Evolutionary conservation across 2,329 filamentous ascomycete species (phyloP).

Genomic region (Monilinia aucupariae): DNA sequence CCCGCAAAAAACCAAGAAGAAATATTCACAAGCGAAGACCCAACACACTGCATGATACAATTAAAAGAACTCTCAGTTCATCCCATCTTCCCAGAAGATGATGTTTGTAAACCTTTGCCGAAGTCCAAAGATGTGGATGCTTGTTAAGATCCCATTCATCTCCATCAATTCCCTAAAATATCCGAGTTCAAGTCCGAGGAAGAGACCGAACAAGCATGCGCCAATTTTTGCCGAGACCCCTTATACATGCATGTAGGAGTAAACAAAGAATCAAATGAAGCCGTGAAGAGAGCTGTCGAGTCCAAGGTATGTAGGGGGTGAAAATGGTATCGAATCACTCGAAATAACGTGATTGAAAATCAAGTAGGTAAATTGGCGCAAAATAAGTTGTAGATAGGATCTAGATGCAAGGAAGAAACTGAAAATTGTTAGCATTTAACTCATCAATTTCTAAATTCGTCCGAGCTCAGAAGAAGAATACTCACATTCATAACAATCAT

Average conservation of each 20-base stretch:
- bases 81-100: neutral
- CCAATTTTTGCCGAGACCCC: slow-evolving; percentile 7
- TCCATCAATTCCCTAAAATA: neutral
- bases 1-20: neutral
- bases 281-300: neutral
- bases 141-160: neutral
- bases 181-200: neutral
- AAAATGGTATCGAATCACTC: neutral
- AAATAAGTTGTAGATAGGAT: neutral
- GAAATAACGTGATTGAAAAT: neutral
- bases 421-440: neutral
- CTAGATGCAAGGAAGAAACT: slow-evolving; percentile 45
- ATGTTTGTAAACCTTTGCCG: neutral
- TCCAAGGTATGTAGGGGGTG: neutral
- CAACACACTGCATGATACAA: neutral
- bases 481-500: slow-evolving; percentile 96
- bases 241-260: slow-evolving; percentile 3
- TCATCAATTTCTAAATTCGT: neutral
- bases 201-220: neutral
- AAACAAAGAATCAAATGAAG: slow-evolving; percentile 3
- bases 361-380: neutral
- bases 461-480: slow-evolving; percentile 33
- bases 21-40: slow-evolving; percentile 2
- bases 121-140: neutral
- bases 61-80: neutral